Evolutionary conservation across 495 filamentous ascomycete genomes (phyloP), one percentile per base, ranked within the genome.

Genomic region (Neurospora sp.): DNA sequence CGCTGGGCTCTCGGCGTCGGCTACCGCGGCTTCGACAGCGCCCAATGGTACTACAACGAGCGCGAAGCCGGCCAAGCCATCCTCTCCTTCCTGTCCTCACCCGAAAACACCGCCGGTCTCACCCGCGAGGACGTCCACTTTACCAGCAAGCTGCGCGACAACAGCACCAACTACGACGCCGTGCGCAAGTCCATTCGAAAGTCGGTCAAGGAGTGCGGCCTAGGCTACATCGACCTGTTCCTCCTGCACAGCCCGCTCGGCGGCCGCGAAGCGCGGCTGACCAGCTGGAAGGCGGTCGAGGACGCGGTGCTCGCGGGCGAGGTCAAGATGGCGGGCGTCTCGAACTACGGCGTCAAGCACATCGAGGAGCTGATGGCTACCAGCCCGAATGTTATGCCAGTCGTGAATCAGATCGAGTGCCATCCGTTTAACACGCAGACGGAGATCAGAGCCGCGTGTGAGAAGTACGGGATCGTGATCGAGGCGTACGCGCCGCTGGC

Each of bases 181-280:
- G 89, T 89, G 31, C 86, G 87, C 68, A 79, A 76, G 42, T 85
- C 87, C 4, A 88, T 93, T 69, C 83, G 80, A 17, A 78, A 85
- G 73, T 89, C 85, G 59, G 81, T 92, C 22, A 80, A 84, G 48
- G 79, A 83, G 70, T 84, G 86, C 42, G 85, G 85, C 4, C 79
- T 91, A 14, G 87, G 87, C 0, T 92, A 93, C 79, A 89, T 93
- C 69, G 91, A 93, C 75, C 81, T 94, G 74, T 92, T 90, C 78
- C 82, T 92, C 1, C 80, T 92, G 44, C 91, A 93, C 73, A 87
- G 85, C 69, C 91, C 91, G 0, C 88, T 87, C 59, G 90, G 91
- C 31, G 90, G 91, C 6, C 85, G 81, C 71, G 78, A 84, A 41
- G 87, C 86, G 38, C 80, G 90, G 37, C 75, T 88, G 69, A 88